phyloP scores from a whole-genome alignment of 441 rosid genomes.

The California macrophylla region DNA sequence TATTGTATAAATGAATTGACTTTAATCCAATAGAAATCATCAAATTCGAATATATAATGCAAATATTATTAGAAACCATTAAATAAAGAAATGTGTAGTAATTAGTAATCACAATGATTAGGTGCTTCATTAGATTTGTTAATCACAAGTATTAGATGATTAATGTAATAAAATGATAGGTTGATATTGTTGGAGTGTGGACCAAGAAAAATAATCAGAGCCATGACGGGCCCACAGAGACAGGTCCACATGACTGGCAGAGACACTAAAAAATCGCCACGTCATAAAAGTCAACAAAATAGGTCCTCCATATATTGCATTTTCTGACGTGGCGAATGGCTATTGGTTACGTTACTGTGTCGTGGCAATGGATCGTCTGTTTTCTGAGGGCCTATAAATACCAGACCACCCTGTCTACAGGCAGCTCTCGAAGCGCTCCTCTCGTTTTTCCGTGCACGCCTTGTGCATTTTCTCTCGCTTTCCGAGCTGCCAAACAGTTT shows the following conservation, averaged over 20 bases:
- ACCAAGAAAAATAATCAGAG: background rate
- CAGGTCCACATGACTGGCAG: background rate
- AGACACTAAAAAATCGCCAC: background rate
- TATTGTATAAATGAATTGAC: too few relatives aligned
- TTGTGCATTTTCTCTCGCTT: background rate
- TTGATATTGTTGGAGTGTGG: background rate
- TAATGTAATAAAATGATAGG: background rate
- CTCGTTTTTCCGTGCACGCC: background rate
- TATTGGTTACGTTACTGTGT: background rate
- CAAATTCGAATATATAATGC: too few relatives aligned
- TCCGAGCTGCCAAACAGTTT: slow-evolving; percentile 2
- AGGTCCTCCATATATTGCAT: background rate
- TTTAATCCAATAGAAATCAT: too few relatives aligned
- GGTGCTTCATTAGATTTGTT: background rate
- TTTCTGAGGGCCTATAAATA: background rate
- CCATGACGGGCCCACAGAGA: background rate
- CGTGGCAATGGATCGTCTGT: background rate
- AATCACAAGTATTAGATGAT: background rate
- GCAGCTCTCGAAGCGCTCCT: background rate
- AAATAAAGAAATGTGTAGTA: too few relatives aligned
- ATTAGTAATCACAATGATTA: background rate
- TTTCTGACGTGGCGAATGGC: background rate
- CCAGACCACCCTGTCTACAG: background rate
- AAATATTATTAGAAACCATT: too few relatives aligned
- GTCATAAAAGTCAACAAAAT: background rate